Evolutionary conservation across 179 eudicot genomes (phyloP), one percentile per base, ranked within the genome.

Genomic region (Beta lomatogona): DNA sequence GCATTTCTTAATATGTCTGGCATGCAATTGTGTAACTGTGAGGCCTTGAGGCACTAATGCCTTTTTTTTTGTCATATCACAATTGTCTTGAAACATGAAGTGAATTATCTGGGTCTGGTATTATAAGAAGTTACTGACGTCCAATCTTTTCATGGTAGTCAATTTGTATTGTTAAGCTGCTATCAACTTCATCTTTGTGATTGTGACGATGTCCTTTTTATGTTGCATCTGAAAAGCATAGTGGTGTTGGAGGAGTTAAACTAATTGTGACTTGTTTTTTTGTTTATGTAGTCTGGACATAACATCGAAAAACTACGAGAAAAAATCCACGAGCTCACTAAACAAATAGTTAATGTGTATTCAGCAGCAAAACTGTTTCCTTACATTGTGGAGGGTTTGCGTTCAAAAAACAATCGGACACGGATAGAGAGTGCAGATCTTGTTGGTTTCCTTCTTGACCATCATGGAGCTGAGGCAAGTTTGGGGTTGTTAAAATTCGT

Each of bases 291-390:
- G 98, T 90, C 91, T 79, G 97, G 99, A 69, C 99, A 96, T 87
- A 94, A 96, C 86, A 96, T 93, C 66, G 99, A 96, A 85, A 96
- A 93, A 84, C 86, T 96, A 45, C 87, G 99, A 76, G 98, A 94
- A 71, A 96, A 96, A 81, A 86, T 96, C 86, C 89, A 98, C 76
- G 98, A 96, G 85, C 83, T 96, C 82, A 90, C 85, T 65, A 96
- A 92, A 83, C 93, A 90, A 85, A 88, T 93, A 10, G 88, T 92
- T 63, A 88, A 74, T 60, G 78, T 90, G 41, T 93, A 94, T 87
- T 84, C 98, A 85, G 97, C 99, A 10, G 89, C 93, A 80, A 97
- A 92, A 81, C 82, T 90, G 8, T 93, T 97, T 80, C 99, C 97
- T 19, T 97, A 88, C 81, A 83, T 93, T 72, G 84, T 91, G 83